Percentiles rank a stretch among this genome's conserved stretches.
Evolutionary conservation across 345 rosid species (phyloP).

Genomic region (Luvunga scandens): DNA sequence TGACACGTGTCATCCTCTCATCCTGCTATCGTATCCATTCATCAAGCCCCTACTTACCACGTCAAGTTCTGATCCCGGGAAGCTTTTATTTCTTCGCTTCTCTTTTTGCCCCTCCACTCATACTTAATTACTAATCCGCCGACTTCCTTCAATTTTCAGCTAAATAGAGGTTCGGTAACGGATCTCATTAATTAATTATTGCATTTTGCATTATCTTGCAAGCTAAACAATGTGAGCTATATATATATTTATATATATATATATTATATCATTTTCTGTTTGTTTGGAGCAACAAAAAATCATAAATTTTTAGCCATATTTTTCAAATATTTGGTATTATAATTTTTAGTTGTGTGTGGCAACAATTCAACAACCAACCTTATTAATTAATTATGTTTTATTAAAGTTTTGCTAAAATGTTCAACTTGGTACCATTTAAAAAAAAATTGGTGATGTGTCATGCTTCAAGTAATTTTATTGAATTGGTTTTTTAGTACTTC

Average conservation of each 20-base stretch:
- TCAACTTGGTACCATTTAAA: not conserved
- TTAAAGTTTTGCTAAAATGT: not conserved
- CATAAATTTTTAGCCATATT: not conserved
- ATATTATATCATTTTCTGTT: not conserved
- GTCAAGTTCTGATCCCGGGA: not conserved
- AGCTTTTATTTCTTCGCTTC: constrained; percentile 18
- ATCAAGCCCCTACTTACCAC: not conserved
- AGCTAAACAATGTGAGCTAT: constrained; percentile 24
- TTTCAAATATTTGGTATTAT: not conserved
- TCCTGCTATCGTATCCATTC: constrained; percentile 12
- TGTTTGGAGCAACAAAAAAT: not conserved
- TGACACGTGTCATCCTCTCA: not conserved
- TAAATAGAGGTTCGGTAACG: constrained; percentile 7
- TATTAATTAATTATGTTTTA: not conserved
- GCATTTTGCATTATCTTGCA: constrained; percentile 32
- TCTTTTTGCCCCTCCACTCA: not conserved
- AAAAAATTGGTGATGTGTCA: not conserved
- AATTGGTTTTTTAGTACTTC: not conserved
- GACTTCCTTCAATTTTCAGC: not conserved
- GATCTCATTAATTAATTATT: constrained; percentile 25
- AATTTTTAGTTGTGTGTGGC: not conserved
- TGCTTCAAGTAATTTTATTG: not conserved
- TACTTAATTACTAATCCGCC: not conserved
- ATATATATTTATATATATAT: no score
- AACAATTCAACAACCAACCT: not conserved